These are phyloP conservation scores for Salix purpurea DNA, from an alignment of 345 rosid genomes.

Conservation along the genomic window DNA sequence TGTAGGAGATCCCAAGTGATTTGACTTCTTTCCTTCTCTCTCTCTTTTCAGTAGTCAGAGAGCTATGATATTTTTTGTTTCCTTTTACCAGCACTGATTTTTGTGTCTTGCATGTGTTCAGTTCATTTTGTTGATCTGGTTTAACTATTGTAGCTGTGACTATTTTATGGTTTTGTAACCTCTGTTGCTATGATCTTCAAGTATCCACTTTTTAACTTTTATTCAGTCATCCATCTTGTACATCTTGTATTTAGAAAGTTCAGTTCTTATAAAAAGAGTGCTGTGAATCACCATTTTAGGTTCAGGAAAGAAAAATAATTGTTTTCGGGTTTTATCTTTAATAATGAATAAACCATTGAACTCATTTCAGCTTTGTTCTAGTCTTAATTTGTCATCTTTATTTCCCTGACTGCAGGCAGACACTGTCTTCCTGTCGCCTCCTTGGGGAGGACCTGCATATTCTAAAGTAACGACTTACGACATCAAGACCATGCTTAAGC, in stretches of 20 bases:
- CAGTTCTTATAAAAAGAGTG: background rate
- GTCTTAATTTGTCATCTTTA: conserved; percentile 1
- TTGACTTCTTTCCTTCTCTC: background rate
- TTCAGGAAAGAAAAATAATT: background rate
- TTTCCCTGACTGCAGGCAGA: conserved; percentile 51
- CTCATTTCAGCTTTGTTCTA: background rate
- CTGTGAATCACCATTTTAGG: background rate
- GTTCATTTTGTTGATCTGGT: background rate
- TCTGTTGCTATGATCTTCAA: background rate
- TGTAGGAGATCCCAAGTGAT: conserved; percentile 1
- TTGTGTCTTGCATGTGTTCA: background rate
- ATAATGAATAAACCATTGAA: too few relatives aligned
- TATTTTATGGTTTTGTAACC: too few relatives aligned
- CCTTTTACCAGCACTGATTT: background rate
- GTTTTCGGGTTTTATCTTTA: background rate
- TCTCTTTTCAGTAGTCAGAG: background rate
- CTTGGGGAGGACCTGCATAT: conserved; percentile 98
- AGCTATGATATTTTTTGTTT: background rate
- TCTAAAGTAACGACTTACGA: conserved; percentile 54
- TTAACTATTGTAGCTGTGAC: too few relatives aligned
- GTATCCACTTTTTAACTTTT: background rate
- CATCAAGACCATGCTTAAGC: conserved; percentile 80
- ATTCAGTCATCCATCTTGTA: too few relatives aligned
- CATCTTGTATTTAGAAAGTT: background rate
- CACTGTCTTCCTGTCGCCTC: conserved; percentile 83